These are phyloP conservation scores for Cladosporium sp. DNA, from an alignment of 2,329 filamentous ascomycete genomes.

Conservation along the genomic window DNA sequence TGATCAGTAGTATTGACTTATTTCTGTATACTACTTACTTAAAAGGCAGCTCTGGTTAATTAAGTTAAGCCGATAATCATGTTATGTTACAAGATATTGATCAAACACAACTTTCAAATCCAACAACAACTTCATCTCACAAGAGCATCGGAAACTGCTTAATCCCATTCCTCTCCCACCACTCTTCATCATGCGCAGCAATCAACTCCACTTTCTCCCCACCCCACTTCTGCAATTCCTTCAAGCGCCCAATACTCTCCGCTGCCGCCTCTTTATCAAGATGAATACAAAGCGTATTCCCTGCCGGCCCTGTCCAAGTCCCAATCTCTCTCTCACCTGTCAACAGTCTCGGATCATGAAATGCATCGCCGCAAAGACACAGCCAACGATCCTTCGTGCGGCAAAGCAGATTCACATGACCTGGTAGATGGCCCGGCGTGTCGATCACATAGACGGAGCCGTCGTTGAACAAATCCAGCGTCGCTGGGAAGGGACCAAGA, in stretches of 20 bases:
- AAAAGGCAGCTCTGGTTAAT: no score
- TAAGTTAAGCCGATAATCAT: no score
- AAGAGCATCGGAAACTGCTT: constrained; percentile 20
- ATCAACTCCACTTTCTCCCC: constrained; percentile 46
- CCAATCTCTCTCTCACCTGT: constrained; percentile 51
- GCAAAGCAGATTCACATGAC: constrained; percentile 49
- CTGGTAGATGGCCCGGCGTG: constrained; percentile 49
- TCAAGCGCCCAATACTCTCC: constrained; percentile 40
- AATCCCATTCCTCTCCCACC: constrained; percentile 35
- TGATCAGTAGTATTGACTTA: no score
- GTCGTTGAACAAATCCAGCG: constrained; percentile 47
- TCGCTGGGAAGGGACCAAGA: constrained; percentile 41
- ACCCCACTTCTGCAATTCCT: constrained; percentile 28
- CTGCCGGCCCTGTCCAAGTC: constrained; percentile 44
- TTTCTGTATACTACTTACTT: no score
- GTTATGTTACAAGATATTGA: no score
- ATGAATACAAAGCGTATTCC: constrained; percentile 48
- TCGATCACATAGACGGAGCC: constrained; percentile 46
- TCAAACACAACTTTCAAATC: no score
- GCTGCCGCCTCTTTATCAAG: constrained; percentile 44
- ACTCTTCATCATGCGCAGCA: constrained; percentile 48
- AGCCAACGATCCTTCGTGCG: constrained; percentile 41
- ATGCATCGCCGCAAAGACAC: constrained; percentile 51
- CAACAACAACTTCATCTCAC: no score
- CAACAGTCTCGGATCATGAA: constrained; percentile 50